A percentile compares a stretch with the other conserved stretches of the same genome.
Evolutionary conservation across 306 rosid genomes (phyloP).

Genomic region (Geum urbanum): DNA sequence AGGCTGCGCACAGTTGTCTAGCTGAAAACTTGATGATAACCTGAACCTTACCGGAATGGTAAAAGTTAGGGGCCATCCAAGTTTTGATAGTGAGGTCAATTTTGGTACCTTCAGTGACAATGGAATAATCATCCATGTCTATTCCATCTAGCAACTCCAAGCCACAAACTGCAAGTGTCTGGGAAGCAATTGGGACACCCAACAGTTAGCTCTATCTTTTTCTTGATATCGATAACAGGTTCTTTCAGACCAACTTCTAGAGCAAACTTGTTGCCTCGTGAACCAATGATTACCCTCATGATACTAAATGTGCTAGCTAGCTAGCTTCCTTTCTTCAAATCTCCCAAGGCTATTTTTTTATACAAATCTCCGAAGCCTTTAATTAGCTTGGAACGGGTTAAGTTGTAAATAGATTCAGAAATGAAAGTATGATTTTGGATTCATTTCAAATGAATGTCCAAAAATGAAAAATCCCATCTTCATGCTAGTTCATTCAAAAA

Average conservation of each 20-base stretch:
- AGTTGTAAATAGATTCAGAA: not conserved
- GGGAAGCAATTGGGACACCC: constrained; percentile 56
- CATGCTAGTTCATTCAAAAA: constrained; percentile 22
- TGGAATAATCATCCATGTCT: constrained; percentile 90
- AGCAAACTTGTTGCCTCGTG: constrained; percentile 40
- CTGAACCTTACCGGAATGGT: constrained; percentile 38
- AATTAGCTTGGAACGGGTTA: not conserved
- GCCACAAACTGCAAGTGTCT: constrained; percentile 55
- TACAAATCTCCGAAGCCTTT: not conserved
- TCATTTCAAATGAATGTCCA: not conserved
- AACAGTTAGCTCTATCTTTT: constrained; percentile 63
- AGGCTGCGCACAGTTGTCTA: constrained; percentile 57
- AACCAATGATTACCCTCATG: constrained; percentile 43
- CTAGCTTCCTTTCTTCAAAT: too few species aligned
- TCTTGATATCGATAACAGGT: constrained; percentile 57
- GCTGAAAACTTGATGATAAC: constrained; percentile 52
- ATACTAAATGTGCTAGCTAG: not conserved
- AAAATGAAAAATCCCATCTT: not conserved
- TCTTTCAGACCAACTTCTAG: constrained; percentile 59
- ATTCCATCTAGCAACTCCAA: constrained; percentile 81
- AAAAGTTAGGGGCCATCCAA: constrained; percentile 12
- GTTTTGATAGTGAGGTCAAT: constrained; percentile 57
- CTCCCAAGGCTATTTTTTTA: too few species aligned
- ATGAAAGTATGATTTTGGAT: not conserved
- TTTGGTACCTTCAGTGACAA: constrained; percentile 65